Conservation (phyloP, 1,139 yeast species). For the Diutina pseudorugosa region DNA sequence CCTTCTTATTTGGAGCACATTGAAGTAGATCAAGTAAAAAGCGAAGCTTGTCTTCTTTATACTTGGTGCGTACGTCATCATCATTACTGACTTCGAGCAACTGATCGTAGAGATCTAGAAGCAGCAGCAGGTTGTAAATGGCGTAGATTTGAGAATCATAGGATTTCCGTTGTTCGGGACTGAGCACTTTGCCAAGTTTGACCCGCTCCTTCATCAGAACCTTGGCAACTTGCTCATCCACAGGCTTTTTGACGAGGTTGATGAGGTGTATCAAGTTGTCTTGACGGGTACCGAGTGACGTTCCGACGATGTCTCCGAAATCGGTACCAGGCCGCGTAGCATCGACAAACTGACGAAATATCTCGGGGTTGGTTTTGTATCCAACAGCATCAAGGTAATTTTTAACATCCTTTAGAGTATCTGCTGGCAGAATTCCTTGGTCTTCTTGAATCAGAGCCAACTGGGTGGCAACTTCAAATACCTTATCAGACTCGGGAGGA, state of each 20-base stretch:
- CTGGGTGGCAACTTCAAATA: constrained; percentile 32
- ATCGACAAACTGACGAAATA: constrained; percentile 36
- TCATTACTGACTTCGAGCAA: constrained; percentile 52
- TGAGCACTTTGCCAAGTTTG: constrained; percentile 23
- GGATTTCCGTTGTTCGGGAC: constrained; percentile 18
- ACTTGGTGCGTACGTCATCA: constrained; percentile 43
- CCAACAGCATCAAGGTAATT: constrained; percentile 28
- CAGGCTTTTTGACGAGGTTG: constrained; percentile 28
- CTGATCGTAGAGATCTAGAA: constrained; percentile 41
- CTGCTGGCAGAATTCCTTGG: constrained; percentile 28
- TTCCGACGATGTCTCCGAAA: constrained; percentile 45
- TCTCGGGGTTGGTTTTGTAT: constrained; percentile 16
- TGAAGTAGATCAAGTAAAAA: constrained; percentile 40
- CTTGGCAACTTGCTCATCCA: constrained; percentile 21
- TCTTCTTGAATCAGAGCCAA: constrained; percentile 16
- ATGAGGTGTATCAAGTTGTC: constrained; percentile 40
- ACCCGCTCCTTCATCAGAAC: constrained; percentile 24
- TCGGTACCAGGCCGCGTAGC: constrained; percentile 52
- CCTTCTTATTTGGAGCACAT: constrained; percentile 26
- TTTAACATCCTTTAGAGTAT: constrained; percentile 33
- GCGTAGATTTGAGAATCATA: constrained; percentile 38
- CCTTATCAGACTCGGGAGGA: constrained; percentile 25
- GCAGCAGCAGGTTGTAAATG: constrained; percentile 33
- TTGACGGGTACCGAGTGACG: constrained; percentile 36
- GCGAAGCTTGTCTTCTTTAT: constrained; percentile 34